Base-by-base conservation (phyloP, 2,329 filamentous ascomycete genomes). In the Hymenoscyphus occultus region DNA sequence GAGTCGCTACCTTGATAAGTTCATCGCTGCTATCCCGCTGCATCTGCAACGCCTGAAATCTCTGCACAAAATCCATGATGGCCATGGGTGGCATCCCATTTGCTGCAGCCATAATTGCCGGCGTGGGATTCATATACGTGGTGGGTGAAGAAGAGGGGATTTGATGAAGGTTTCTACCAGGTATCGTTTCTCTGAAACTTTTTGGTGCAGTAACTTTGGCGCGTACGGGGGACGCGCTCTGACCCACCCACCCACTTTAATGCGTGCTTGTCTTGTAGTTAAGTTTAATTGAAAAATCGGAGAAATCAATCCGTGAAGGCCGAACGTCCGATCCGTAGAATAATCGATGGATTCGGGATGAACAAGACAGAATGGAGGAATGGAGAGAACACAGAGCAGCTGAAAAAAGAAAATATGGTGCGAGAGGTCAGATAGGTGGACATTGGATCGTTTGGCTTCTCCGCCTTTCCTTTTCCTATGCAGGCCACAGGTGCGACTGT, bases 1-100 rank as follows among this genome's bases (percentile, higher is more conserved):
- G n/a, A 28, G 48, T 16, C 54, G 76, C 54, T 72, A 82, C 83
- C 77, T 81, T 80, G 64, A 85, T 80, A 67, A 85, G 72, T 54
- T 77, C 73, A 63, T 83, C 78, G 56, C 74, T 79, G 14, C 71
- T 75, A 45, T 81, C 77, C 59, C 78, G 76, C 45, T 81, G 78
- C 4, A 69, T 60, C 65, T 81, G 79, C 57, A 84, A 74, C 45
- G 74, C 70, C 57, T 80, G 78, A 70, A 80, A 85, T 9, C 83
- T 78, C 59, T 78, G 74, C 66, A 83, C 72, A 69, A 85, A 84
- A 58, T 80, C 78, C 74, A 79, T 74, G 56, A 82, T 68, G 2
- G 65, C 60, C 56, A 69, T 67, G 2, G 67, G 61, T 10, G 67
- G 67, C 39, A 67, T 64, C 22, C 42, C 42, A 13, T 54, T 54